Evolutionary conservation across 2,329 filamentous ascomycete genomes (phyloP).

Genomic region (Whalleya microplaca): DNA sequence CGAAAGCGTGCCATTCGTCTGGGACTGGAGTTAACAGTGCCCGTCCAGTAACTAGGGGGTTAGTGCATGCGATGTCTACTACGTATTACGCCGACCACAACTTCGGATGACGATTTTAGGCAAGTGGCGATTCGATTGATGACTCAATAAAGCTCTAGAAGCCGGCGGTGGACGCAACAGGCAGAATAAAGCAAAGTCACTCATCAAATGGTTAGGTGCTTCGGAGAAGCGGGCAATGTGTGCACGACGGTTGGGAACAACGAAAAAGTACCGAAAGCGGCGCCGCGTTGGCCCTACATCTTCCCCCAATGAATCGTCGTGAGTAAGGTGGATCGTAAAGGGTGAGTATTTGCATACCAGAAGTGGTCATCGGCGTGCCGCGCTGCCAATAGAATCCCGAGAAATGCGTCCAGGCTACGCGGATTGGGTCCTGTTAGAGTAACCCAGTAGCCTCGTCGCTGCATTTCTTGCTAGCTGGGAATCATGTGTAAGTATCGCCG

Average conservation of each 20-base stretch:
- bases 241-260: background rate
- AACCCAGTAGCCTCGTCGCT: slow-evolving; percentile 17
- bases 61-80: too few relatives aligned
- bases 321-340: slow-evolving; percentile 17
- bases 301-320: slow-evolving; percentile 9
- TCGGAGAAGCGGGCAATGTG: background rate
- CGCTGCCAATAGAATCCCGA: slow-evolving; percentile 12
- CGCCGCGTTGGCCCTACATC: background rate
- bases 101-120: slow-evolving; percentile 17
- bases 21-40: slow-evolving; percentile 11
- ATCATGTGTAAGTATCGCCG: background rate
- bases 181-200: slow-evolving; percentile 7
- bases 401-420: slow-evolving; percentile 13
- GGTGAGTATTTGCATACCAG: slow-evolving; percentile 11
- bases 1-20: slow-evolving; percentile 21
- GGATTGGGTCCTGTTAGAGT: slow-evolving; percentile 11
- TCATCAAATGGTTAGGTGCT: background rate
- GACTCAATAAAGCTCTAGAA: slow-evolving; percentile 20
- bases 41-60: too few relatives aligned
- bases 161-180: slow-evolving; percentile 18
- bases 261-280: background rate
- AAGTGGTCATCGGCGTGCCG: slow-evolving; percentile 6
- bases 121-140: slow-evolving; percentile 19
- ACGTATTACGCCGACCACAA: slow-evolving; percentile 6
- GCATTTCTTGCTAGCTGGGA: slow-evolving; percentile 11